Base-by-base conservation (phyloP, 2,329 filamentous ascomycete genomes). In the Calonectria multiphialidica region DNA sequence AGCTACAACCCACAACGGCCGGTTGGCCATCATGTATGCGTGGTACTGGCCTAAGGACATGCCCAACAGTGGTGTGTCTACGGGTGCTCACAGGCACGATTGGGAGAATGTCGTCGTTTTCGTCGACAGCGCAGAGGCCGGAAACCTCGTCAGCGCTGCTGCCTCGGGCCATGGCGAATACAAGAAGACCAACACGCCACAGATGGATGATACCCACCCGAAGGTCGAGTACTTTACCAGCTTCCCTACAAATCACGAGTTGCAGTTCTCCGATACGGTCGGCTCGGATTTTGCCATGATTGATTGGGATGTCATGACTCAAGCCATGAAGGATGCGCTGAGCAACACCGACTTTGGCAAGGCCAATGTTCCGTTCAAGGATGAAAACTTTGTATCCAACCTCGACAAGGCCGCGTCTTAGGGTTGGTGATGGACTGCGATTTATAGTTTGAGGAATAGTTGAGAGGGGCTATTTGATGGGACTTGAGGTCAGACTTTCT, bases 1-100 rank as follows among this genome's bases (percentile, higher is more conserved):
- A 23, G 78, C 77, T n/a, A 73, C 72, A 3, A 69, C 71, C 35
- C 77, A 81, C 70, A 79, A 80, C 15, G 79, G 74, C 50, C 74
- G 78, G 55, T 81, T 80, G 59, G 82, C 78, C 62, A 81, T 86
- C 72, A 84, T 86, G 83, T 86, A 85, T 74, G 78, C 83, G 6
- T 86, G 85, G 85, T 87, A 86, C 76, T 82, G 85, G 76, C 86
- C 86, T 57, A 87, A 88, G 79, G 86, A 87, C 69, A 78, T 82
- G 73, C 84, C 85, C 9, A 81, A 69, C 15, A 62, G 69, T 12
- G 82, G 82, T 0, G 72, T 80, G 50, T 62, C 72, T 7, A 64
- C 71, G 1, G 78, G 84, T 2, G 79, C 80, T 35, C 84, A 86
- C 66, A 82, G 84, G 5, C 82, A 85, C 70, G 84, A 86, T 72